Base-by-base conservation (phyloP, 2,329 filamentous ascomycete species). In the Claviceps humidiphila region DNA sequence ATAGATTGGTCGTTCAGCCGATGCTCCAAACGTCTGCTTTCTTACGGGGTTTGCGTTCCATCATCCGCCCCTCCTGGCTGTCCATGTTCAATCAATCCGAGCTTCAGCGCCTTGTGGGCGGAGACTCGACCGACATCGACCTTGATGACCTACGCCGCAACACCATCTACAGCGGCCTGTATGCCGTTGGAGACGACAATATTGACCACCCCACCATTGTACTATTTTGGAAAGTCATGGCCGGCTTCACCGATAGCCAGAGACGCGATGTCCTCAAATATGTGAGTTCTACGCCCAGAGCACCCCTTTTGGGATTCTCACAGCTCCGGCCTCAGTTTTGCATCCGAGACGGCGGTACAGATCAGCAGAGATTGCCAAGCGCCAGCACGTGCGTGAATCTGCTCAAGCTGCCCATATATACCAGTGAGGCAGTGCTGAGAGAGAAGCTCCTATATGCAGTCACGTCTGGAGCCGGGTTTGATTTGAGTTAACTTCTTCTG, bases 11-110 rank as follows among this genome's bases (percentile, higher is more conserved):
- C 52, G 75, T 79, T 1, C 93, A 97, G 63, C 87, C 88, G 1
- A 78, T 78, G 49, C 71, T 75, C n/a, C 89, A 96, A 63, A 96
- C 90, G 0, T 77, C 82, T 22, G 89, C 89, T 1, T 98, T 98
- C 66, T 77, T 98, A 7, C 82, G 82, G 52, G 93, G 93, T 0
- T 80, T 98, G 1, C 82, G 86, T 22, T 77, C 84, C 57, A 95
- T 98, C 63, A 93, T 98, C 58, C 85, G 90, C 54, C 90, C 91
- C 0, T 81, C 81, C 3, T 98, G 93, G 93, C 77, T 98, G 4
- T 89, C 85, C 61, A 97, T 98, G 93, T 98, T 98, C 74, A 98
- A 98, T 67, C 91, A 96, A 66, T 81, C 81, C 3, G 93, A 98
- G 66, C 77, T 98, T 4, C 93, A 97, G 69, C 93, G 88, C 1